Base-by-base conservation (phyloP, 106 monocot genomes). In the Chionographis japonica region DNA sequence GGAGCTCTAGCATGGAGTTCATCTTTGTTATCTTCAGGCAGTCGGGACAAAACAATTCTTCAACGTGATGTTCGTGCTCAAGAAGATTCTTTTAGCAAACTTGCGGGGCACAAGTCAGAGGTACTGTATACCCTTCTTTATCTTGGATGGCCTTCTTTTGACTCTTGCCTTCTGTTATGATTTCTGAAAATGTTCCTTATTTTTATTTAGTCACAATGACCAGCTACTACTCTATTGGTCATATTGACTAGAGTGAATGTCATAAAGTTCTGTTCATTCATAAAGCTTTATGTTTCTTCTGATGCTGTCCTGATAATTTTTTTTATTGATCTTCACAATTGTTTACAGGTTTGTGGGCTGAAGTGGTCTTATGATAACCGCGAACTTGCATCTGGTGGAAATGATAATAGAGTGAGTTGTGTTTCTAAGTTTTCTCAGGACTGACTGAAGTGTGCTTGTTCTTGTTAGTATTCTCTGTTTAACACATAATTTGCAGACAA, bases 281-380 rank as follows among this genome's bases (percentile, higher is more conserved):
- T 5, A 43, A 41, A 56, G 19, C 20, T 36, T 40, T 40, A 19
- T 40, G 6, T 37, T 60, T 10, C 55, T 18, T 12, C 1, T 8
- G 49, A 6, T 65, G 49, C 50, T 2, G 13, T 66, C 35, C 35
- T 50, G 49, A 27, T 53, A 4, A 67, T 37, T 37, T 14, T 67
- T 52, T 3, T 4, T 66, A 4, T 50, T 3, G 13, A 50, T 18
- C 18, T 15, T 27, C 27, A 27, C 27, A 27, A 27, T 27, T 27
- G 27, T 27, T 27, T 60, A 43, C 70, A 95, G 91, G 86, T 95
- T 54, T 91, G 91, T 74, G 91, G 95, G 13, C 72, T 95, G 37
- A 95, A 95, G 70, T 95, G 95, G 95, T 95, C 95, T 37, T 88
- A 82, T 82, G 95, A 95, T 77, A 91, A 86, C 54, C 91, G 91